Conservation (phyloP, 2,329 filamentous ascomycete genomes). For the Aspergillus hortae region DNA sequence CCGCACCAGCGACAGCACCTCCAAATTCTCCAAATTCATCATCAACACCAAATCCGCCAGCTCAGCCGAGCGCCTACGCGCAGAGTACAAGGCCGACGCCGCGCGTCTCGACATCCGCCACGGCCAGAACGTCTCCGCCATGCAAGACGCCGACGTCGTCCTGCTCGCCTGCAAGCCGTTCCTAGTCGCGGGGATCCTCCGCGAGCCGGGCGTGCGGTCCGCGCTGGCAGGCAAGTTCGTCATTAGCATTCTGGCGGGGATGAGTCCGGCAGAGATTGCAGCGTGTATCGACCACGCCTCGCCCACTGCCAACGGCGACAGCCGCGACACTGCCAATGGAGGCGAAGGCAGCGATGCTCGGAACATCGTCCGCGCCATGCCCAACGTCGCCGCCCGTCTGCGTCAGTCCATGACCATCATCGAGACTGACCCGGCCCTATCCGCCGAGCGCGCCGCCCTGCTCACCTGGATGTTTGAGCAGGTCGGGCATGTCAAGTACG, state of each 20-base stretch:
- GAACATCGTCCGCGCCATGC: constrained; percentile 40
- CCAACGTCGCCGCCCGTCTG: constrained; percentile 46
- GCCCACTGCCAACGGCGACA: not conserved
- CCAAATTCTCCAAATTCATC: constrained; percentile 27
- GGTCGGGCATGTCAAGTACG: constrained; percentile 45
- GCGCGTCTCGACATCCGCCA: constrained; percentile 29
- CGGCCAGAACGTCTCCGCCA: constrained; percentile 33
- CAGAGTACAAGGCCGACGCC: constrained; percentile 24
- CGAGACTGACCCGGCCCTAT: constrained; percentile 42
- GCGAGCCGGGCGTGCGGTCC: constrained; percentile 30
- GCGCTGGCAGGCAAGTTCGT: constrained; percentile 45
- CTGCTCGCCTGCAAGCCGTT: constrained; percentile 48
- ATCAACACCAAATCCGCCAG: constrained; percentile 38
- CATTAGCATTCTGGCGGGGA: constrained; percentile 50
- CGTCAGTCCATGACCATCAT: constrained; percentile 50
- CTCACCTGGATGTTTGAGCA: constrained; percentile 51
- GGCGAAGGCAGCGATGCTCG: constrained; percentile 5
- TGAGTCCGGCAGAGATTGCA: constrained; percentile 35
- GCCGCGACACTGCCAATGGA: too few species aligned
- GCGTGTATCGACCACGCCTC: constrained; percentile 20
- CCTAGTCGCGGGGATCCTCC: constrained; percentile 39
- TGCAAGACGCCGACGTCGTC: constrained; percentile 36
- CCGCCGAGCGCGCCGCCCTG: constrained; percentile 31
- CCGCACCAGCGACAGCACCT: constrained; percentile 4
- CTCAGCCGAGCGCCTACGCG: constrained; percentile 32